Conservation (phyloP, 805 yeast species). For the Wickerhamiella lipophila region DNA sequence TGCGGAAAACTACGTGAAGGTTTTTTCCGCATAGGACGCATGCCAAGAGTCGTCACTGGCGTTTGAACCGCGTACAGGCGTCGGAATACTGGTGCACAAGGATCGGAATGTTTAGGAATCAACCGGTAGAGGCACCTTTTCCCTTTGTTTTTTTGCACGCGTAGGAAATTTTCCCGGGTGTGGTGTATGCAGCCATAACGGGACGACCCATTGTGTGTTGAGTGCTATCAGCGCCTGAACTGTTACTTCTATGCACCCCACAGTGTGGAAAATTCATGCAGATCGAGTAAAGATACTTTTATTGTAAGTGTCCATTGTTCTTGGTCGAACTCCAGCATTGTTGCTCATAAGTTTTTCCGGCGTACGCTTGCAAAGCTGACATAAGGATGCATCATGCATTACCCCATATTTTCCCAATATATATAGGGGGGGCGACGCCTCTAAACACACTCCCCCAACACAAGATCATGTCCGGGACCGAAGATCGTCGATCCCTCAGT, state of each 20-base stretch:
- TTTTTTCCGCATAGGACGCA: not conserved
- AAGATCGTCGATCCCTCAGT: not conserved
- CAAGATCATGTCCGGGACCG: not conserved
- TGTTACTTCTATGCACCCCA: not conserved
- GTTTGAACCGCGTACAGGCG: not conserved
- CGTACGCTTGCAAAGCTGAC: not conserved
- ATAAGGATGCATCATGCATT: not conserved
- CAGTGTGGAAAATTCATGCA: not conserved
- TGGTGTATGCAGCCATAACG: not conserved
- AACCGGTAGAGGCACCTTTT: too few species aligned
- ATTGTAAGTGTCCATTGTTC: too few species aligned
- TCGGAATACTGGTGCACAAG: not conserved
- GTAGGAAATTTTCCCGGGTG: too few species aligned
- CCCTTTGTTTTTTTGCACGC: not conserved
- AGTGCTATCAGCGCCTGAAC: not conserved
- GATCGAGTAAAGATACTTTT: too few species aligned
- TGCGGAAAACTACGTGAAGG: not conserved
- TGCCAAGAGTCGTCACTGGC: not conserved
- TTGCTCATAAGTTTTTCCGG: not conserved
- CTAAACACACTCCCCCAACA: not conserved
- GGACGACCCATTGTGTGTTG: not conserved
- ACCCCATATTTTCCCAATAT: slow-evolving; percentile 2
- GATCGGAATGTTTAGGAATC: too few species aligned
- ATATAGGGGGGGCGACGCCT: not conserved
- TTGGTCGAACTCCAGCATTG: not conserved